phyloP scores from a whole-genome alignment of 331 rosid species.

The Erythrophleum ivorense region DNA sequence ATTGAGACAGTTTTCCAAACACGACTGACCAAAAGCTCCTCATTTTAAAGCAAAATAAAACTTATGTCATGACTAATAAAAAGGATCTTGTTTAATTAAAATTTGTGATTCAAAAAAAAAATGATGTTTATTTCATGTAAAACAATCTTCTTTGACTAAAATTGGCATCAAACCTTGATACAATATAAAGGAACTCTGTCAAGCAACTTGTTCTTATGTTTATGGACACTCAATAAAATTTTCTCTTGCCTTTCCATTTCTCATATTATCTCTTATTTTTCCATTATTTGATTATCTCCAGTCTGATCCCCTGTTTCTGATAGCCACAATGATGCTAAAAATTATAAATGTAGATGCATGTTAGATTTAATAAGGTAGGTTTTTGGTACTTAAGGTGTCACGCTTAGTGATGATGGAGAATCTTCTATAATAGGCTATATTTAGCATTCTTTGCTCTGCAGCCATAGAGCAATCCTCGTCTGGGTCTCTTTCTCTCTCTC shows the following conservation, averaged over 20 bases:
- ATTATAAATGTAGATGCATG: background rate
- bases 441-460: background rate
- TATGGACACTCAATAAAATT: background rate
- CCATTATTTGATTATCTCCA: background rate
- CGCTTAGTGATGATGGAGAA: background rate
- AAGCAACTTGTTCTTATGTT: background rate
- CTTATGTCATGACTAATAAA: background rate
- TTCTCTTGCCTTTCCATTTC: background rate
- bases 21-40: background rate
- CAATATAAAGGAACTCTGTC: background rate
- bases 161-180: conserved; percentile 27
- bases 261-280: background rate
- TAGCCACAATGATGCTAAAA: background rate
- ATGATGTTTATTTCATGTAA: conserved; percentile 3
- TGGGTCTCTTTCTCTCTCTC: background rate
- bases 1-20: background rate
- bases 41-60: background rate
- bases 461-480: background rate
- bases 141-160: background rate
- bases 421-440: background rate
- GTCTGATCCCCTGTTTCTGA: background rate
- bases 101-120: background rate
- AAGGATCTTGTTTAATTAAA: background rate
- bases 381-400: background rate
- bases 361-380: background rate